Percentiles rank a stretch among this genome's conserved stretches.
Conservation (phyloP, 176 grass and related monocot genomes). For the Aegilops sharonensis region DNA sequence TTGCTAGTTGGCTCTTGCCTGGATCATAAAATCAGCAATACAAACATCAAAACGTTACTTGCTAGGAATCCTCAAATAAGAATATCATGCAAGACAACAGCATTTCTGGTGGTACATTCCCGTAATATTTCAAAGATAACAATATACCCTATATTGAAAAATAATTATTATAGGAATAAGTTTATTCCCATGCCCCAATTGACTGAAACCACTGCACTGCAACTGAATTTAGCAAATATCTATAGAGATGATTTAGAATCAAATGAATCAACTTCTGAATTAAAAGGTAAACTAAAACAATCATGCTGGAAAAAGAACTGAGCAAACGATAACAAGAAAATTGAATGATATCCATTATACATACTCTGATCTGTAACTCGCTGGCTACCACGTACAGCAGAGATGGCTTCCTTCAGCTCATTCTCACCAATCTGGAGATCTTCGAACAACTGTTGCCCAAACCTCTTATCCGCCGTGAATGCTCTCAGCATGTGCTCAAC, state of each 20-base stretch:
- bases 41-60: not conserved
- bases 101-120: not conserved
- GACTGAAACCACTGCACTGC: not conserved
- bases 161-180: not conserved
- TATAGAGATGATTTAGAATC: not conserved
- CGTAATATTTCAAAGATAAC: not conserved
- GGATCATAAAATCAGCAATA: not conserved
- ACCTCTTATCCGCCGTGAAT: constrained; percentile 81
- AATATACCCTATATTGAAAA: not conserved
- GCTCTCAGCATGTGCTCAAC: constrained; percentile 81
- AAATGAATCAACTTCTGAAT: constrained; percentile 9
- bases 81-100: not conserved
- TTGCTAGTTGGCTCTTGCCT: not conserved
- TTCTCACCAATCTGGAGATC: constrained; percentile 75
- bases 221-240: not conserved
- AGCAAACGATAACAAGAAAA: not conserved
- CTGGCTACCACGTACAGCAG: constrained; percentile 74
- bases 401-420: constrained; percentile 71
- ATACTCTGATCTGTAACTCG: constrained; percentile 98
- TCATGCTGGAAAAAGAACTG: not conserved
- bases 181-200: not conserved
- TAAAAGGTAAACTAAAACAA: not conserved
- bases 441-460: constrained; percentile 81
- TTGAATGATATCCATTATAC: constrained; percentile 9
- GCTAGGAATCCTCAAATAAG: not conserved